Conservation (phyloP, 2,329 filamentous ascomycete genomes). For the Helicocarpus griseus region DNA sequence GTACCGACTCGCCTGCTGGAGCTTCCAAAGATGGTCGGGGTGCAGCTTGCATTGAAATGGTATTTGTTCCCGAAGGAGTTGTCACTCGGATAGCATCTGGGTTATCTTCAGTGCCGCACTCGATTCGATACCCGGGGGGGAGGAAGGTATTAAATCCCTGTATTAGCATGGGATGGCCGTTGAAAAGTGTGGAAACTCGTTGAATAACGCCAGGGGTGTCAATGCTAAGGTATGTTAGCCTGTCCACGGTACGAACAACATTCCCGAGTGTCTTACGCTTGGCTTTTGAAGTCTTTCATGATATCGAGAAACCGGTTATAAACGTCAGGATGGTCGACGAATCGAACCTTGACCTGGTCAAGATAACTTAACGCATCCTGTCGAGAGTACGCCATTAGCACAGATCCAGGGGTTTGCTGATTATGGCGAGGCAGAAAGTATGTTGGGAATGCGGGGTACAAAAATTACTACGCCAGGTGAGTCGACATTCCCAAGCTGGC, state of each 20-base stretch:
- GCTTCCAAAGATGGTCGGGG: constrained; percentile 27
- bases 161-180: constrained; percentile 87
- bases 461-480: not conserved
- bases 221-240: constrained; percentile 45
- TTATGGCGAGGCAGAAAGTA: not conserved
- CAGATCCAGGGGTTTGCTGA: not conserved
- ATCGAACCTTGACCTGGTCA: constrained; percentile 97
- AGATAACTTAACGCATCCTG: constrained; percentile 85
- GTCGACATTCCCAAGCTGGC: not conserved
- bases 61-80: constrained; percentile 93
- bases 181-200: constrained; percentile 88
- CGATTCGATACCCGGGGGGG: constrained; percentile 89
- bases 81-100: constrained; percentile 95
- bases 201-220: constrained; percentile 97
- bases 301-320: constrained; percentile 97
- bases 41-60: constrained; percentile 64
- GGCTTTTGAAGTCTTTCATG: constrained; percentile 99
- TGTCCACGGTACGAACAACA: not conserved
- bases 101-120: constrained; percentile 87
- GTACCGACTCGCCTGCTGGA: constrained; percentile 22
- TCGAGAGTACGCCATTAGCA: constrained; percentile 32
- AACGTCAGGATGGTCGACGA: constrained; percentile 91
- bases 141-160: constrained; percentile 98
- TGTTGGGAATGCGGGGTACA: not conserved
- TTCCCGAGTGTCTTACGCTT: constrained; percentile 56